Base-by-base conservation (phyloP, 1,284 basidiomycete species). In the Tylopilus sp. region DNA sequence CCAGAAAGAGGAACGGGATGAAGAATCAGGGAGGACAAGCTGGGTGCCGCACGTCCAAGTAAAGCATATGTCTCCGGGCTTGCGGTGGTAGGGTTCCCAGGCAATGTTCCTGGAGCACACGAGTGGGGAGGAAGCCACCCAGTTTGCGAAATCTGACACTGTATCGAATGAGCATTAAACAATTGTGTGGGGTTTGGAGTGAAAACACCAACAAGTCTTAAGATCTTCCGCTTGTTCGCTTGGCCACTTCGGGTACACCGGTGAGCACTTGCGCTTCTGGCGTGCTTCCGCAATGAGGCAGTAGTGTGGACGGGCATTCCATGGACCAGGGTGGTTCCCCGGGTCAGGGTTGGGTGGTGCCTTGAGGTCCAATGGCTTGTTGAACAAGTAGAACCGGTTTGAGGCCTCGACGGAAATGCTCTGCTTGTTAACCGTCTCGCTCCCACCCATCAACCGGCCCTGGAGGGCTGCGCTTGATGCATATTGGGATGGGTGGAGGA, bases 211-310 rank as follows among this genome's bases (percentile, higher is more conserved):
- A 57, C 51, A 0, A 2, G 51, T 56, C 11, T 29, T 19, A 36
- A 39, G 39, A 7, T 47, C 35, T 21, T 41, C 31, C 15, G 9
- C n/a, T 9, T 54, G 35, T 0, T 56, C 41, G 34, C 19, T 43
- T 6, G 55, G 36, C 55, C 55, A 56, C 21, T 11, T 19, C 2
- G 55, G 46, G 15, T 9, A 55, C 6, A 45, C 38, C 4, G 18
- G 23, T 4, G 7, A 41, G 18, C 42, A 31, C 8, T 42, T 49
- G 21, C 33, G 47, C 37, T 56, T 56, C 47, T 57, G 55, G 18
- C 55, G 55, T 11, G 40, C 46, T 39, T 56, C 51, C 8, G 25
- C 35, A n/a, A 56, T 36, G 12, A 53, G 5, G 29, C 54, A 56
- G 35, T 49, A 55, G 41, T 54, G 46, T 11, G 43, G 12, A 6